Conservation (phyloP, 2,329 filamentous ascomycete genomes). For the Dothistroma septosporum region DNA sequence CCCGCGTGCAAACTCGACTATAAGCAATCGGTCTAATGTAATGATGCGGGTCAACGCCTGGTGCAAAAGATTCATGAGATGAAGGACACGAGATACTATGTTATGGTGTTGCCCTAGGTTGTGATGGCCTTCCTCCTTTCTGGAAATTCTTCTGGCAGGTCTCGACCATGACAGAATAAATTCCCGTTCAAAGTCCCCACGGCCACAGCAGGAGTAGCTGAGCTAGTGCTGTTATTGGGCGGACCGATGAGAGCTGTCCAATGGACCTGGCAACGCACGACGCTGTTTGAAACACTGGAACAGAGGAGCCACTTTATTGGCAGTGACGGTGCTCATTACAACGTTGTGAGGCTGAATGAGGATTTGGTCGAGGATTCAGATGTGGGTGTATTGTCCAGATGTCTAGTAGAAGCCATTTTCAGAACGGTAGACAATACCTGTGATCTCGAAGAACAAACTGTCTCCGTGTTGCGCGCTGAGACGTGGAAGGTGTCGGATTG, state of each 20-base stretch:
- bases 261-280: constrained; percentile 48
- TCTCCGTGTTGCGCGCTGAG: background rate
- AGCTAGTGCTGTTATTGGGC: background rate
- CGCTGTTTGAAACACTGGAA: constrained; percentile 54
- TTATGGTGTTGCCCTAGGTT: background rate
- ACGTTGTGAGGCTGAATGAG: background rate
- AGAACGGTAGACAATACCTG: background rate
- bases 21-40: background rate
- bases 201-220: background rate
- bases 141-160: background rate
- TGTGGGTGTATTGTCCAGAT: background rate
- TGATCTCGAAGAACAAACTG: constrained; percentile 7
- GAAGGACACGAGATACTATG: background rate
- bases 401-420: background rate
- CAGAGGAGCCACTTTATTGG: background rate
- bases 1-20: background rate
- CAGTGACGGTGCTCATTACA: background rate
- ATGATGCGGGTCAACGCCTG: background rate
- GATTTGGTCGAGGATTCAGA: constrained; percentile 4
- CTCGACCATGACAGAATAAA: background rate
- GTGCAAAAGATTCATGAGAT: background rate
- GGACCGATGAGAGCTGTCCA: background rate
- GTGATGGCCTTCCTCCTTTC: background rate
- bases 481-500: background rate
- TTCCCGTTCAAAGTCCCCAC: background rate